Evolutionary conservation across 176 grass and related monocot species (phyloP), one percentile per base, ranked within the genome.

Genomic region (Tuctoria greenei): DNA sequence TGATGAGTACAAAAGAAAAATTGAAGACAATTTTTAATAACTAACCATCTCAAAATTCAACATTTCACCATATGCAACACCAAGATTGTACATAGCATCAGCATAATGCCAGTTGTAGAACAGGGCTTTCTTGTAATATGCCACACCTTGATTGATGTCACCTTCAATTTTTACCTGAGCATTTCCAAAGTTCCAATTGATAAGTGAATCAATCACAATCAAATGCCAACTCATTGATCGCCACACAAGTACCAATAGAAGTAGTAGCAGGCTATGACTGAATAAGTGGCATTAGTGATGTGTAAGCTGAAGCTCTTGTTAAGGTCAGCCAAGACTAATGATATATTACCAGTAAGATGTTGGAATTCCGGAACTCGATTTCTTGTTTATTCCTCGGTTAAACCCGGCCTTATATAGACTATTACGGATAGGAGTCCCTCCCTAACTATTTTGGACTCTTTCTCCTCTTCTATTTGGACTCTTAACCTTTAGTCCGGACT

Each of bases 31-130:
- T 60, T 34, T 82, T 35, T 64, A 42, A 59, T 50, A 67, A 94
- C 95, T 86, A 62, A 99, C 96, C 96, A 90, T 99, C 62, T 99
- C 96, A 92, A 95, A 99, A 54, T 92, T 81, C 62, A 99, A 86
- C 92, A 99, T 99, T 95, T 99, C 96, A 77, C 96, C 96, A 83
- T 99, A 95, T 71, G 96, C 92, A 73, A 99, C 96, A 4, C 96
- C 96, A 71, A 99, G 96, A 81, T 99, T 99, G 85, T 99, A 99
- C 92, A 99, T 90, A 4, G 96, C 96, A 95, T 99, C 96, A 83
- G 96, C 91, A 87, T 99, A 95, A 26, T 92, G 96, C 92, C 96
- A 99, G 60, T 99, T 99, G 64, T 95, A 99, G 68, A 84, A 95
- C 52, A 99, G 83, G 66, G 96, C 96, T 85, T 88, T 99, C 82